Percentiles rank a stretch among this genome's conserved stretches.
phyloP scores from a whole-genome alignment of 345 rosid species.

The Euclidium syriacum region DNA sequence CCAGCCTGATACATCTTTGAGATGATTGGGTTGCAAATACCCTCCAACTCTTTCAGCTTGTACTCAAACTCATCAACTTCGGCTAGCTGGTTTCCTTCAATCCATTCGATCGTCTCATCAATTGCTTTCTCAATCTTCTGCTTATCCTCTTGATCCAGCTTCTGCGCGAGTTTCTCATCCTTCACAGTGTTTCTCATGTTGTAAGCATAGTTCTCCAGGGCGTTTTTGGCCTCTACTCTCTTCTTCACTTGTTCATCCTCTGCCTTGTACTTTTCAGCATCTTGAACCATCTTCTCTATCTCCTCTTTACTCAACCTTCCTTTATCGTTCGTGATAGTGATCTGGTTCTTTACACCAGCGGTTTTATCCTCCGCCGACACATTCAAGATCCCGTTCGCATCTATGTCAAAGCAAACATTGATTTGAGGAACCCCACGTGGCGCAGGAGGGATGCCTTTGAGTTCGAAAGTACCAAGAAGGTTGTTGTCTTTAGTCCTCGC shows the following conservation, averaged over 20 bases:
- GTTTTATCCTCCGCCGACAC: constrained; percentile 42
- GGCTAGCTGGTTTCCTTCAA: constrained; percentile 39
- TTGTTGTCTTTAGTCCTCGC: constrained; percentile 46
- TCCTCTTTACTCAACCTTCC: constrained; percentile 44
- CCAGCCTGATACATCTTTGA: constrained; percentile 40
- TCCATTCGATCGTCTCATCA: constrained; percentile 39
- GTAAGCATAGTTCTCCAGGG: constrained; percentile 39
- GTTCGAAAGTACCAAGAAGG: constrained; percentile 45
- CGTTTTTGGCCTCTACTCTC: constrained; percentile 43
- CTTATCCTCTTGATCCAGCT: constrained; percentile 30
- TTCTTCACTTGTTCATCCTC: constrained; percentile 47
- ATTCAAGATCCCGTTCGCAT: constrained; percentile 41
- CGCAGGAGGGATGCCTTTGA: constrained; percentile 42
- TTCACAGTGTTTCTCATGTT: constrained; percentile 41
- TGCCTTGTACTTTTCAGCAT: constrained; percentile 42
- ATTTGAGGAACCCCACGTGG: constrained; percentile 47
- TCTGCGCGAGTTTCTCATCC: constrained; percentile 37
- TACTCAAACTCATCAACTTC: constrained; percentile 44
- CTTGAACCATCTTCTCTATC: constrained; percentile 41
- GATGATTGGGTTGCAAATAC: constrained; percentile 38
- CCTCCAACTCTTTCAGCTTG: constrained; percentile 42
- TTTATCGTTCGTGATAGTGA: constrained; percentile 43
- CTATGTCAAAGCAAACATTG: constrained; percentile 38
- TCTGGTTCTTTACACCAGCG: constrained; percentile 43
- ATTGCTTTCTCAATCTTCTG: constrained; percentile 36